Base-by-base conservation (phyloP, 176 grass and related monocot genomes). In the Eragrostis curvula region DNA sequence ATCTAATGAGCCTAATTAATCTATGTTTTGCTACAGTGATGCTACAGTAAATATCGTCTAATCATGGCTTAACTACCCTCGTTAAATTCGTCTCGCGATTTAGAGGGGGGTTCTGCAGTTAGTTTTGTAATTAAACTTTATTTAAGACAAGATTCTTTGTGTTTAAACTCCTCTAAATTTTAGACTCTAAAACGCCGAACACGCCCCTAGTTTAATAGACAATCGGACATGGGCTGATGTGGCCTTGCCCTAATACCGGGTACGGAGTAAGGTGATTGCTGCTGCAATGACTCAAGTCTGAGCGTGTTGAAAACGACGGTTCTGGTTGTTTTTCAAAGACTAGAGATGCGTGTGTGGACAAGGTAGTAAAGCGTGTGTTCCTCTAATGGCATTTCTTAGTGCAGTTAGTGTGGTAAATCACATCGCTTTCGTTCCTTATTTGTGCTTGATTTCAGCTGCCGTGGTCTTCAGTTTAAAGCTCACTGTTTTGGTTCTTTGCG, bases 341-440 rank as follows among this genome's bases (percentile, higher is more conserved):
- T 1, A 5, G 62, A 66, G 27, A 13, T 36, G 15, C 18, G 77
- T 51, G 47, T 10, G n/a, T 55, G 18, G 10, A 12, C 25, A 18
- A n/a, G 62, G 62, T 42, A 18, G 8, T 75, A 16, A 75, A 43
- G 53, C 16, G 39, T 43, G 36, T 10, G 0, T 11, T 43, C 32
- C 55, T 13, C 3, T 16, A 20, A 12, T 44, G 9, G 13, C 15
- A 39, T 60, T 70, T 59, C 42, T 70, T 70, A 77, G 25, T n/a
- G 44, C 40, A 5, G 6, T 52, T 15, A 17, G n/a, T 8, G 15
- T 27, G 0, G 66, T 62, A 56, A 70, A 70, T 30, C 23, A 29
- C 79, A 44, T 74, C 59, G 46, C 29, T 70, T 45, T 70, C 71
- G 2, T 52, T 66, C 60, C 65, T 21, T 57, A 55, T 84, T 29